phyloP scores from a whole-genome alignment of 1,139 yeast genomes.

The Candida buenavistaensis region DNA sequence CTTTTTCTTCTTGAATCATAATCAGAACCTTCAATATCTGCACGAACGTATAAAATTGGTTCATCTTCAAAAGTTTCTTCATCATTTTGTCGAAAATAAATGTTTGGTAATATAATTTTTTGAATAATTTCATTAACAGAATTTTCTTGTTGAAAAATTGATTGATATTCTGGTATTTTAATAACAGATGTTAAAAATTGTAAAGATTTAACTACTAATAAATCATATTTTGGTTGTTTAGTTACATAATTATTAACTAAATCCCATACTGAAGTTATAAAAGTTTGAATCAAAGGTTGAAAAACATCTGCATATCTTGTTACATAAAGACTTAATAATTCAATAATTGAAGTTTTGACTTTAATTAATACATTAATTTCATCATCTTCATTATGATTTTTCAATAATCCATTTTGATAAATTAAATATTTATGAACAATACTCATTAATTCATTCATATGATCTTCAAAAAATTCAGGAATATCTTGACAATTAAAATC shows the following conservation, averaged over 20 bases:
- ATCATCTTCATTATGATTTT: conserved; percentile 66
- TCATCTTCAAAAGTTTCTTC: conserved; percentile 96
- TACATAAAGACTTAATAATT: conserved; percentile 79
- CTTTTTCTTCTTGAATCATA: conserved; percentile 90
- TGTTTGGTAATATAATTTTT: conserved; percentile 84
- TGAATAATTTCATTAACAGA: conserved; percentile 78
- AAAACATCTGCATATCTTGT: conserved; percentile 92
- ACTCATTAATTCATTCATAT: conserved; percentile 73
- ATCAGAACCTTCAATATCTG: conserved; percentile 95
- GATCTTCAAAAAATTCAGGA: conserved; percentile 96
- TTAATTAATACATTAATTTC: conserved; percentile 71
- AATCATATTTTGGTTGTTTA: conserved; percentile 75
- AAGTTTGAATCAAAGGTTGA: conserved; percentile 69
- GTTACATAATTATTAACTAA: conserved; percentile 64
- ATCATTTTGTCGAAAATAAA: conserved; percentile 80
- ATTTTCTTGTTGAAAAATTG: conserved; percentile 62
- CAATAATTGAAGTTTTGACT: conserved; percentile 82
- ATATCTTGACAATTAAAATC: conserved; percentile 97
- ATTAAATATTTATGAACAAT: conserved; percentile 78
- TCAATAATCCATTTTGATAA: conserved; percentile 50
- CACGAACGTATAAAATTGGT: conserved; percentile 86
- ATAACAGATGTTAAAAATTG: conserved; percentile 83
- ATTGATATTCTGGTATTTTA: conserved; percentile 59
- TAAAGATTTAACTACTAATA: conserved; percentile 78
- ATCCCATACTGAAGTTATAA: conserved; percentile 83